Evolutionary conservation across 768 basidiomycete species (phyloP).

Genomic region (Lentinus brumalis): DNA sequence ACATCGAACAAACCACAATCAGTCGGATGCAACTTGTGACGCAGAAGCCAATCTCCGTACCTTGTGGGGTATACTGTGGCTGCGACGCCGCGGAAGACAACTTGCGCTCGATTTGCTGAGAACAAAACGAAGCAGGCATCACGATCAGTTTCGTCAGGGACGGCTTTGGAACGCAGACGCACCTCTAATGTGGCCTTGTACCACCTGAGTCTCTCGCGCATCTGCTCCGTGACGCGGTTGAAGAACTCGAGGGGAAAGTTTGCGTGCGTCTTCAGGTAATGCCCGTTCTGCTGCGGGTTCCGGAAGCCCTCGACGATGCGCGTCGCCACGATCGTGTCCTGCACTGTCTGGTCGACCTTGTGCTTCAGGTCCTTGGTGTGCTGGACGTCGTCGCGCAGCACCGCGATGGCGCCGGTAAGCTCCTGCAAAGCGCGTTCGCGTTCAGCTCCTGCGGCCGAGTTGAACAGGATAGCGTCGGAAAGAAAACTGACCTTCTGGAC

Average conservation of each 20-base stretch:
- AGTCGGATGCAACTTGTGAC: background rate
- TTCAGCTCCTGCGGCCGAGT: background rate
- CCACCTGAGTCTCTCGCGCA: constrained; percentile 72
- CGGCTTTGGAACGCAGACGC: constrained; percentile 31
- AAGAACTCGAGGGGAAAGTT: constrained; percentile 88
- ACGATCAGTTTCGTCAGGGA: too few species aligned
- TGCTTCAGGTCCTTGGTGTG: constrained; percentile 69
- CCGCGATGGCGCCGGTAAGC: constrained; percentile 59
- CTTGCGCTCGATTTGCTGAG: constrained; percentile 82
- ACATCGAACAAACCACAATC: constrained; percentile 9
- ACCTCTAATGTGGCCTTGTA: constrained; percentile 84
- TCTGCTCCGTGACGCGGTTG: constrained; percentile 67
- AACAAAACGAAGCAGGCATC: background rate
- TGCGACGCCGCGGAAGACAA: constrained; percentile 66
- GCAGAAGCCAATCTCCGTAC: constrained; percentile 38
- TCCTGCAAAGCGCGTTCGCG: constrained; percentile 46
- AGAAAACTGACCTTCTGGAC: constrained; percentile 58
- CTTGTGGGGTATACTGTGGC: constrained; percentile 72
- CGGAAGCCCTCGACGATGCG: constrained; percentile 78
- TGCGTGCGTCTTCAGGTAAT: constrained; percentile 75
- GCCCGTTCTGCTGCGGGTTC: constrained; percentile 70
- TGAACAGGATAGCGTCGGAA: background rate
- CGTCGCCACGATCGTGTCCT: constrained; percentile 78
- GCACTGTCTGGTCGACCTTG: constrained; percentile 76
- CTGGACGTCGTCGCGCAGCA: constrained; percentile 65